phyloP scores from a whole-genome alignment of 2,329 filamentous ascomycete species.

The Pseudohalonectria lignicola region DNA sequence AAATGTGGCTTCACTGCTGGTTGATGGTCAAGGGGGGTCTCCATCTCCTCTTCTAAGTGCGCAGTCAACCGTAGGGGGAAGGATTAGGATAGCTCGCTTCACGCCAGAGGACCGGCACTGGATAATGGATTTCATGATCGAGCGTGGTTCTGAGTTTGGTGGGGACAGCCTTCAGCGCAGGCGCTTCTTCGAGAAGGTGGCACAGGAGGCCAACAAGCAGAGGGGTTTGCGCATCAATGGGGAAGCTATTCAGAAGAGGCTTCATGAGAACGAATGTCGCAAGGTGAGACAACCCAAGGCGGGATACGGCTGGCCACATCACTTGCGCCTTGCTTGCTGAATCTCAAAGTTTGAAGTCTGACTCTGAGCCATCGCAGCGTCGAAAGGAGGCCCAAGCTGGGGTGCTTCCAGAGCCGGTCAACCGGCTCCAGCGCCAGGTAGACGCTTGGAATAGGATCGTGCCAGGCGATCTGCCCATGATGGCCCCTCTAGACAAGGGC shows the following conservation, averaged over 20 bases:
- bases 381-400: not conserved
- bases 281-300: no score
- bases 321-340: no score
- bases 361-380: no score
- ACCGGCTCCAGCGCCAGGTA: not conserved
- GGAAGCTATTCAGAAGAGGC: not conserved
- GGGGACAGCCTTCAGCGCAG: not conserved
- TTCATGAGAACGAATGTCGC: not conserved
- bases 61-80: not conserved
- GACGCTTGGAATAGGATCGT: slow-evolving; percentile 1
- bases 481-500: not conserved
- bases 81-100: not conserved
- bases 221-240: not conserved
- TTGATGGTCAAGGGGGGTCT: no score
- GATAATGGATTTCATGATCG: not conserved
- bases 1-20: no score
- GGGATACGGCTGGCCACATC: no score
- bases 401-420: not conserved
- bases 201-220: not conserved
- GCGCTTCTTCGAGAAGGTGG: not conserved
- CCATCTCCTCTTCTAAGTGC: no score
- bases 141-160: not conserved
- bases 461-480: not conserved
- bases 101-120: not conserved
- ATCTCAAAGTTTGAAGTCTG: no score